These are phyloP conservation scores for Lodderomyces parapsilosis DNA, from an alignment of 1,139 yeast genomes.

Conservation along the genomic window DNA sequence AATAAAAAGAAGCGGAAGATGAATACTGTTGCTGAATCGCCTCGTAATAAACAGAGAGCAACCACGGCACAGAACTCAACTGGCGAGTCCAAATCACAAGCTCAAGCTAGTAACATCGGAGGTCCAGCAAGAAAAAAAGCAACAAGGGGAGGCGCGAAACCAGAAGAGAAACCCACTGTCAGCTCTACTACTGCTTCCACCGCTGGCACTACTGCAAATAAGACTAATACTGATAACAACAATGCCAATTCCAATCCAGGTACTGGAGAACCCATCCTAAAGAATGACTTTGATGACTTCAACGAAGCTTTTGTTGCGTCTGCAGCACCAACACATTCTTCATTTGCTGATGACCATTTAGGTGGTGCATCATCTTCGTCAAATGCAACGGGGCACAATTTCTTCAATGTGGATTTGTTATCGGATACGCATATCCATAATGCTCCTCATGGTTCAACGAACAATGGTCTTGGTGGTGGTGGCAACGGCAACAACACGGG, in stretches of 20 bases:
- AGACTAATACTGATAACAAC: neutral
- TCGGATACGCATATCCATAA: slow-evolving; percentile 2
- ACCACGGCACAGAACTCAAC: slow-evolving; percentile 13
- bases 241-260: neutral
- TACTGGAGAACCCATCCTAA: slow-evolving; percentile 7
- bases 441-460: neutral
- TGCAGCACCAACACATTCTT: slow-evolving; percentile 3
- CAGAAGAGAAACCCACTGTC: neutral
- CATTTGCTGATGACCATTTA: neutral
- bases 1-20: slow-evolving; percentile 27
- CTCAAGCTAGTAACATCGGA: slow-evolving; percentile 26
- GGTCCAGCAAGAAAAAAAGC: slow-evolving; percentile 10
- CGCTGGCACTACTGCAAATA: too few species aligned
- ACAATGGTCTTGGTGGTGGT: neutral
- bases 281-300: slow-evolving; percentile 2
- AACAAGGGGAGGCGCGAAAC: neutral
- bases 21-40: slow-evolving; percentile 28
- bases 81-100: slow-evolving; percentile 1
- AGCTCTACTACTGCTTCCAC: too few species aligned
- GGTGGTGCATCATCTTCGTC: neutral
- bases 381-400: neutral
- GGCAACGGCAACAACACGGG: neutral
- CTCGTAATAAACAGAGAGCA: slow-evolving; percentile 32
- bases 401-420: slow-evolving; percentile 5
- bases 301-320: neutral